Evolutionary conservation across 2,329 filamentous ascomycete species (phyloP).

Genomic region (Elsinoe fawcettii): DNA sequence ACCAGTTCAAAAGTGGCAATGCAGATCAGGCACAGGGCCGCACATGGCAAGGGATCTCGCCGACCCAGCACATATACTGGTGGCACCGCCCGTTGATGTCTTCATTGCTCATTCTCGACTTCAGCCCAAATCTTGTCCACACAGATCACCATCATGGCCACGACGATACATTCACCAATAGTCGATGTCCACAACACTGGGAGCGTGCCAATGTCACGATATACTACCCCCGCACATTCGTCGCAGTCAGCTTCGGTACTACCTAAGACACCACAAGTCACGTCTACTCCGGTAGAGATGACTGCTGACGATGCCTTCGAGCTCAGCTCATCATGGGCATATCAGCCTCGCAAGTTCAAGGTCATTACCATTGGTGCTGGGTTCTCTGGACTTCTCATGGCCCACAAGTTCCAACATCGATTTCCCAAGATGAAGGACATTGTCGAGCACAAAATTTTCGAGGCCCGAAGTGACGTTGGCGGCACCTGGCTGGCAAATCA

Average conservation of each 20-base stretch:
- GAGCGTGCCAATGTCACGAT: neutral
- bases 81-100: too few species aligned
- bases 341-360: conserved; percentile 19
- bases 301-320: neutral
- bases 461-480: conserved; percentile 27
- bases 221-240: neutral
- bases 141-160: neutral
- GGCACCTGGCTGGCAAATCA: conserved; percentile 36
- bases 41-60: too few species aligned
- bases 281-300: neutral
- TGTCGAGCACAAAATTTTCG: conserved; percentile 27
- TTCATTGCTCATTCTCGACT: too few species aligned
- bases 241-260: neutral
- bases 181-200: neutral
- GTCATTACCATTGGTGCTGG: conserved; percentile 30
- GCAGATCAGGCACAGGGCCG: too few species aligned
- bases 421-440: conserved; percentile 1
- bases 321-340: neutral
- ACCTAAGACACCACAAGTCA: neutral
- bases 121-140: too few species aligned
- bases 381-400: conserved; percentile 33
- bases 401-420: conserved; percentile 34
- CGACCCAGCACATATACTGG: too few species aligned
- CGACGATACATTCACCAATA: neutral
- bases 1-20: too few species aligned